phyloP scores from a whole-genome alignment of 345 rosid genomes.

The Acer saccharum region DNA sequence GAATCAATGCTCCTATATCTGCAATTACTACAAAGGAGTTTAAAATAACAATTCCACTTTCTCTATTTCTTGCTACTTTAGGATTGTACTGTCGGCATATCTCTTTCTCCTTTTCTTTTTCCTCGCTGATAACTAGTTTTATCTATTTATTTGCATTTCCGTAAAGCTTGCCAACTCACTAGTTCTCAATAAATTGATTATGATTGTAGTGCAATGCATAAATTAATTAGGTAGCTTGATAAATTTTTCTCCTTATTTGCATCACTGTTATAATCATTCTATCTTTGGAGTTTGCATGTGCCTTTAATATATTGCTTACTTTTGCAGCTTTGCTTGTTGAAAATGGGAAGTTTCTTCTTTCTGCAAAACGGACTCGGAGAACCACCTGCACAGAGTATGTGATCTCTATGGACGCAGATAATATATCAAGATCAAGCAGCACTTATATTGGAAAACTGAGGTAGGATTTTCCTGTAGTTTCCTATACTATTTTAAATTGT shows the following conservation, averaged over 20 bases:
- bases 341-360: conserved; percentile 93
- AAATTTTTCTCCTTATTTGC: not conserved
- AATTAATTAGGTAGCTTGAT: not conserved
- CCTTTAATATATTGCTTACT: not conserved
- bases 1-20: not conserved
- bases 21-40: too few species aligned
- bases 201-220: not conserved
- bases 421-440: conserved; percentile 83
- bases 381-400: conserved; percentile 92
- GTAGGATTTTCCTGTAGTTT: conserved; percentile 30
- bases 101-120: not conserved
- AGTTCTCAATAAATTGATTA: not conserved
- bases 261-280: not conserved
- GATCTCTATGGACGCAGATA: conserved; percentile 86
- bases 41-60: not conserved
- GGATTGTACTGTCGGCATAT: not conserved
- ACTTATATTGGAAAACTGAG: conserved; percentile 89
- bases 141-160: not conserved
- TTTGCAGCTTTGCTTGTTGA: conserved; percentile 77
- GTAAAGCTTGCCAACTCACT: not conserved
- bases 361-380: conserved; percentile 86
- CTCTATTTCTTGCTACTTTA: not conserved
- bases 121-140: not conserved
- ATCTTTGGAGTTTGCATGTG: not conserved
- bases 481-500: not conserved